Base-by-base conservation (phyloP, 2,329 filamentous ascomycete species). In the Chaetomium sp. region DNA sequence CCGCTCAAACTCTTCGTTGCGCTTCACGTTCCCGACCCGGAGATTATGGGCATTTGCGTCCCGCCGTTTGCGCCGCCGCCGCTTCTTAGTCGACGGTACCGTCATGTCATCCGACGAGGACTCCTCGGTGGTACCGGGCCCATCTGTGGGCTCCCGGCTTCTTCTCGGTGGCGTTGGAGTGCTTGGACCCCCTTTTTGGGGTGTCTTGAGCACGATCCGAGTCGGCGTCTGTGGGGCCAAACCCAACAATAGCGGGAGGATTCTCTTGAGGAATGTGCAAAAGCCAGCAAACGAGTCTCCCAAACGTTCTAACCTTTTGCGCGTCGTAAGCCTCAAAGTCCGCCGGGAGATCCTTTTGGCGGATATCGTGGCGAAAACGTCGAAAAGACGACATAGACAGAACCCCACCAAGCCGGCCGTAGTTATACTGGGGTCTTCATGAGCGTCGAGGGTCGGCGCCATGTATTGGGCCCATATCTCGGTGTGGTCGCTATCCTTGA, bases 1-100 rank as follows among this genome's bases (percentile, higher is more conserved):
- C 66, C 77, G 74, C 60, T 85, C 81, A 71, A 88, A 85, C 62
- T 85, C 80, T 63, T 80, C 75, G 4, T 82, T 74, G 60, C 86
- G 83, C n/a, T 77, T 75, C 60, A 79, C 78, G 58, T 88, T 87
- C 61, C 77, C 80, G 57, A 84, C 79, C 69, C 89, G 84, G 35
- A 86, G 78, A 49, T 83, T 78, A 50, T 83, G 78, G 0, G 83
- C 82, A 45, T 80, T 75, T 59, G 80, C 78, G 71, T 88, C 79
- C 45, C 82, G 78, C 10, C 81, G 74, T 21, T 81, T 74, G 25
- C 76, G 76, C 67, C 81, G 82, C 54, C 80, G 77, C 64, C 80
- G 81, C 66, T 79, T 83, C 69, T 79, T 77, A 21, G 79, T 74
- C n/a, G 78, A 74, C 47, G 72, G 64, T n/a, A 67, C 63, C 21